These are phyloP conservation scores for Lactarius psammicola DNA, from an alignment of 768 basidiomycete species.

Conservation along the genomic window DNA sequence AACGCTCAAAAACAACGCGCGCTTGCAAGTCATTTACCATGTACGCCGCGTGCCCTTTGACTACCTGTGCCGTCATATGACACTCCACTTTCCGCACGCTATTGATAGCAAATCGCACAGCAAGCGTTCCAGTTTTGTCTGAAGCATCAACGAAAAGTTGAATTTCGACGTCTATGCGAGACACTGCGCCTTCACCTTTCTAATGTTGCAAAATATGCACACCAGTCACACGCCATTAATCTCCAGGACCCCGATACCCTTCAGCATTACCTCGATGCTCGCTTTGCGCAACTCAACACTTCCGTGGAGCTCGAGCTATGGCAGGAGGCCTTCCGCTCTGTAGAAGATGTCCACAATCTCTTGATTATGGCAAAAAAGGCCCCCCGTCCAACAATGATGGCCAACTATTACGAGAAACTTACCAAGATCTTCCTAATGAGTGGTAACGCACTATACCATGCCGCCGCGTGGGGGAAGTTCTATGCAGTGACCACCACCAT, in stretches of 20 bases:
- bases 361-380: conserved; percentile 92
- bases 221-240: conserved; percentile 93
- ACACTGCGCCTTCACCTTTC: conserved; percentile 92
- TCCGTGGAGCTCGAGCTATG: conserved; percentile 98
- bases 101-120: conserved; percentile 83
- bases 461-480: conserved; percentile 92
- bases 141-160: conserved; percentile 89
- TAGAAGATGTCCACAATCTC: conserved; percentile 96
- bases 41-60: conserved; percentile 41
- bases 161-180: conserved; percentile 95
- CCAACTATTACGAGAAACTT: conserved; percentile 97
- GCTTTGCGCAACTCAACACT: conserved; percentile 94
- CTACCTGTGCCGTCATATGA: not conserved
- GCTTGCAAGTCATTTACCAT: conserved; percentile 93
- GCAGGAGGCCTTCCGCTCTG: conserved; percentile 98
- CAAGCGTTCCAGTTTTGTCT: conserved; percentile 98
- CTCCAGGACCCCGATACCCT: conserved; percentile 93
- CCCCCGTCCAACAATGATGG: conserved; percentile 94
- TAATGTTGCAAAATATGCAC: conserved; percentile 92
- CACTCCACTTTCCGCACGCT: not conserved
- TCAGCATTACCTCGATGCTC: conserved; percentile 93
- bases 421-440: conserved; percentile 96
- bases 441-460: conserved; percentile 92
- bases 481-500: conserved; percentile 68
- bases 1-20: conserved; percentile 92